Evolutionary conservation across 257 asterid species (phyloP), one percentile per base, ranked within the genome.

Genomic region (Rehmannia glutinosa): DNA sequence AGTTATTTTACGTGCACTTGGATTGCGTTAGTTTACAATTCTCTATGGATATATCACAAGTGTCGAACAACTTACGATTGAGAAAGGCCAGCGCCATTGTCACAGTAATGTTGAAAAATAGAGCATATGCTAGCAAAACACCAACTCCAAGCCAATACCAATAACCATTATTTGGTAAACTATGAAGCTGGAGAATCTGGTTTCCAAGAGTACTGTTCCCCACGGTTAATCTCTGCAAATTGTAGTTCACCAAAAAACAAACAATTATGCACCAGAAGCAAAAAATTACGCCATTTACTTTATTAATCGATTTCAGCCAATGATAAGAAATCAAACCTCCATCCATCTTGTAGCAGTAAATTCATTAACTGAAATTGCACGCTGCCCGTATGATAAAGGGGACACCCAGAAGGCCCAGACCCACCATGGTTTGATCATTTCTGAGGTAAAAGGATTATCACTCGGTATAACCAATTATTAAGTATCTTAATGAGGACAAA

Each of bases 81-180:
- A 91, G 89, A 68, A 19, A 82, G 36, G 94, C 68, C 64, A 91
- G 82, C 15, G 95, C 97, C 6, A 64, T 20, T 25, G 91, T 87
- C 66, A 86, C 91, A 12, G 75, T 24, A 19, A 82, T 38, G 78
- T 86, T 89, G 84, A 91, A 85, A 75, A 91, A 55, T 56, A 91
- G 20, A 64, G 91, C 81, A 68, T 85, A 91, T 52, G 82, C 82
- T 28, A 88, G 73, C 73, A 91, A 51, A 43, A 17, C 88, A 41
- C 91, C 87, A 55, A 86, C 79, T 76, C 97, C 96, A 45, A 91
- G 61, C 97, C 97, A 88, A 73, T 86, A 91, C 97, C 96, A 91
- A 65, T 68, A 62, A 57, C 70, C 76, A 45, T 64, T 72, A 66
- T 28, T 73, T 38, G 97, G 91, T 62, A 91, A 66, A 79, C 90